phyloP scores from a whole-genome alignment of 495 filamentous ascomycete genomes.

The Penicillium subrubescens region DNA sequence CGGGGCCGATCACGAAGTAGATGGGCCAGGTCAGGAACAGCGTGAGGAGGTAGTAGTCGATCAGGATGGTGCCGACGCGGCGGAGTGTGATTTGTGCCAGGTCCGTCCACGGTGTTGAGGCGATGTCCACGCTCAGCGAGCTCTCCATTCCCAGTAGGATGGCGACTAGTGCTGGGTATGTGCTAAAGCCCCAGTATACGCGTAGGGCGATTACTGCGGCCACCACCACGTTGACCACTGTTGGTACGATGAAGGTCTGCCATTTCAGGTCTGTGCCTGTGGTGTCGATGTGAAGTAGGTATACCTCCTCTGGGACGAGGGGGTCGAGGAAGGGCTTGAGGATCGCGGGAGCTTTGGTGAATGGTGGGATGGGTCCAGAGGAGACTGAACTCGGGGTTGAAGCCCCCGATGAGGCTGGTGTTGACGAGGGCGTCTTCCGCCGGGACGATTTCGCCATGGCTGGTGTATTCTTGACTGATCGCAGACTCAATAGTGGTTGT shows the following conservation, averaged over 20 bases:
- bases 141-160: constrained; percentile 62
- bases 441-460: constrained; percentile 47
- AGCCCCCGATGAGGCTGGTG: constrained; percentile 34
- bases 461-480: background rate
- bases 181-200: constrained; percentile 59
- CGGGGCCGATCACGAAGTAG: constrained; percentile 67
- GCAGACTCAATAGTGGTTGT: background rate
- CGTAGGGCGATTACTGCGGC: constrained; percentile 60
- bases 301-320: constrained; percentile 65
- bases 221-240: constrained; percentile 67
- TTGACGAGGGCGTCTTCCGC: constrained; percentile 32
- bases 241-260: constrained; percentile 74
- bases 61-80: constrained; percentile 60
- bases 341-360: constrained; percentile 57
- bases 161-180: constrained; percentile 64
- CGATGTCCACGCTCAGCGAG: constrained; percentile 58
- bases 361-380: constrained; percentile 58
- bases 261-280: constrained; percentile 65
- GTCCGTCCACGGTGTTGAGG: constrained; percentile 50
- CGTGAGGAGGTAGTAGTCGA: constrained; percentile 70
- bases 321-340: constrained; percentile 63
- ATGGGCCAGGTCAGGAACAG: constrained; percentile 76
- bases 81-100: constrained; percentile 50
- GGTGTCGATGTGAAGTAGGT: constrained; percentile 77
- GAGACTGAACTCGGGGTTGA: constrained; percentile 42